These are phyloP conservation scores for Chlamydomonas sp. DNA, from an alignment of 139 green algal genomes.

Conservation along the genomic window DNA sequence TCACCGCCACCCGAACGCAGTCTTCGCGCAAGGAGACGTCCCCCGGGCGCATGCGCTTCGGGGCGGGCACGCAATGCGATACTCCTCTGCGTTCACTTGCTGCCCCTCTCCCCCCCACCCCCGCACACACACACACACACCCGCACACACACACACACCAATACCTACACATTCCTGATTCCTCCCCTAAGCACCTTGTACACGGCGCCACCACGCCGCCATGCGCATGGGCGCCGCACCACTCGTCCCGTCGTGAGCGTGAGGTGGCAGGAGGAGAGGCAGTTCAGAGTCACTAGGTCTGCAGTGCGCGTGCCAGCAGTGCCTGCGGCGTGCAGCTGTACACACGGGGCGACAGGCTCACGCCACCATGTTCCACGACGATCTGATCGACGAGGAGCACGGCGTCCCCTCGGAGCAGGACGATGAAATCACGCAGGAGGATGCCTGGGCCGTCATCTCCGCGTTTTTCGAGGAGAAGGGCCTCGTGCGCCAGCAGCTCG, in stretches of 20 bases:
- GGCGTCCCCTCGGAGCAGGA: not conserved
- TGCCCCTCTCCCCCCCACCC: too few species aligned
- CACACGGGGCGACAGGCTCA: too few species aligned
- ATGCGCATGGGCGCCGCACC: not conserved
- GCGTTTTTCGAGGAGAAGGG: conserved; percentile 94
- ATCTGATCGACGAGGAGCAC: conserved; percentile 9
- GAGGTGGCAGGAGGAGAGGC: not conserved
- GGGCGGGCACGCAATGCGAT: too few species aligned
- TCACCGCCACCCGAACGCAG: too few species aligned
- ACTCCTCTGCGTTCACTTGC: too few species aligned
- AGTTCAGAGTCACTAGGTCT: not conserved
- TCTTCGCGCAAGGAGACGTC: too few species aligned
- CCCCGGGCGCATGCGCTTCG: too few species aligned
- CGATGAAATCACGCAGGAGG: conserved; percentile 15
- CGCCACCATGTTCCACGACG: conserved; percentile 12
- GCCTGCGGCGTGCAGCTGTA: too few species aligned
- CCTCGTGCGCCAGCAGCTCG: conserved; percentile 95
- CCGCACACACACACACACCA: too few species aligned
- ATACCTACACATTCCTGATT: too few species aligned
- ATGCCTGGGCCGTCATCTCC: conserved; percentile 45
- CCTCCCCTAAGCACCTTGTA: not conserved
- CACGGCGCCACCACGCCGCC: not conserved
- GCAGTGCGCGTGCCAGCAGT: not conserved
- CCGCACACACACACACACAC: too few species aligned
- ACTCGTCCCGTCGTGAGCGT: not conserved